phyloP scores from a whole-genome alignment of 2,329 filamentous ascomycete species.

The Chrysoporthe puriensis region DNA sequence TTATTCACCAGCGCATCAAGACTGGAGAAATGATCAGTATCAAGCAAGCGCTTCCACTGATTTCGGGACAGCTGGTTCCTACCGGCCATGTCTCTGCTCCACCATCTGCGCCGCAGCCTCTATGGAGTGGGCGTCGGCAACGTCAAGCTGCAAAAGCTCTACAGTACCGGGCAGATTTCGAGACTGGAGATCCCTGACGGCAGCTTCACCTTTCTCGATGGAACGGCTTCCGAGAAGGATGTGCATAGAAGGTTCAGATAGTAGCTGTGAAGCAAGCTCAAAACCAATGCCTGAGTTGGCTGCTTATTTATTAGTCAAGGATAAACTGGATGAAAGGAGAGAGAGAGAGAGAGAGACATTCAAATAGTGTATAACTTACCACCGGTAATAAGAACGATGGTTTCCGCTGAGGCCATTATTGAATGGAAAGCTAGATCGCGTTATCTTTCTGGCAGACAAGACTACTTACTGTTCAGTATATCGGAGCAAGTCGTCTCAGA shows the following conservation, averaged over 20 bases:
- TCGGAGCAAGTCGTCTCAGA: not conserved
- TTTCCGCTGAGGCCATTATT: not conserved
- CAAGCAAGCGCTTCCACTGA: not conserved
- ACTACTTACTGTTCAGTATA: not conserved
- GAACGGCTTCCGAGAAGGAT: constrained; percentile 13
- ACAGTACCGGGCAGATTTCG: not conserved
- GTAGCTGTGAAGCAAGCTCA: constrained; percentile 2
- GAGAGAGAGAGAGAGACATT: not conserved
- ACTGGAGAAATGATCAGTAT: not conserved
- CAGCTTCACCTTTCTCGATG: constrained; percentile 1
- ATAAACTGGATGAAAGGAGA: not conserved
- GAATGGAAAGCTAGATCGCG: not conserved
- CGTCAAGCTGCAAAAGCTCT: constrained; percentile 1
- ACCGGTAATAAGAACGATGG: not conserved
- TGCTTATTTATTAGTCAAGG: not conserved
- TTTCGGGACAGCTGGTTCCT: not conserved
- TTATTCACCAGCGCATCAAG: constrained; percentile 9
- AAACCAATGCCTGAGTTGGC: constrained; percentile 7
- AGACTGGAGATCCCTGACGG: not conserved
- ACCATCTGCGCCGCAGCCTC: not conserved
- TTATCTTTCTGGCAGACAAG: not conserved
- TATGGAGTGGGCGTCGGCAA: not conserved
- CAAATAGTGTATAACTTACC: not conserved
- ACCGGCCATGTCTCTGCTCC: not conserved
- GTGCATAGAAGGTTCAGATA: not conserved